These are phyloP conservation scores for Pseudocohnilembus persalinus DNA, from an alignment of 169 alveolate species.

Conservation along the genomic window DNA sequence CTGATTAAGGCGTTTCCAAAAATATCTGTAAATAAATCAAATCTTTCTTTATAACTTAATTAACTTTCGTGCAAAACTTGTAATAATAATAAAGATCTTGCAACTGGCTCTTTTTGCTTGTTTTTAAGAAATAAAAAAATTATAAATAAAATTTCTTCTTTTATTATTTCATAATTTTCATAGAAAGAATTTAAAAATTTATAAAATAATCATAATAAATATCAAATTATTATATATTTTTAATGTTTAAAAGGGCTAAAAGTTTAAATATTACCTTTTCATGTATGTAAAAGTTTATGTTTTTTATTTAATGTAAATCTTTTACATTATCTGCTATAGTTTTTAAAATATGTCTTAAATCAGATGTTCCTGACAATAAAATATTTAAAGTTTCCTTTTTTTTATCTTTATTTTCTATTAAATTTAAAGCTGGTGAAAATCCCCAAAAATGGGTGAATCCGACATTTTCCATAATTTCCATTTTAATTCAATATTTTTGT, in stretches of 20 bases:
- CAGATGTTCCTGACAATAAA: conserved; percentile 26
- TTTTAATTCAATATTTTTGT: neutral
- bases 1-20: conserved; percentile 45
- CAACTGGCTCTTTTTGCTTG: conserved; percentile 28
- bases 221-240: too few species aligned
- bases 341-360: conserved; percentile 38
- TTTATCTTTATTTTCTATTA: conserved; percentile 8
- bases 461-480: conserved; percentile 20
- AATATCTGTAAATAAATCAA: conserved; percentile 40
- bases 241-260: too few species aligned
- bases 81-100: conserved; percentile 36
- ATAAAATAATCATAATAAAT: too few species aligned
- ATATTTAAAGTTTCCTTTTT: conserved; percentile 16
- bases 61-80: conserved; percentile 12
- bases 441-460: conserved; percentile 53
- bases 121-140: too few species aligned
- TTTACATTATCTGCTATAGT: conserved; percentile 30
- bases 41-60: conserved; percentile 40
- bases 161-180: too few species aligned
- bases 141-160: too few species aligned
- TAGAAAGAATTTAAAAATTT: too few species aligned
- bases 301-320: conserved; percentile 16
- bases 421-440: conserved; percentile 24
- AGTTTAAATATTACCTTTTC: too few species aligned
- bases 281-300: conserved; percentile 37